Percentiles rank a stretch among this genome's conserved stretches.
Evolutionary conservation across 2,329 filamentous ascomycete genomes (phyloP).

Genomic region (Fusarium burgessii): DNA sequence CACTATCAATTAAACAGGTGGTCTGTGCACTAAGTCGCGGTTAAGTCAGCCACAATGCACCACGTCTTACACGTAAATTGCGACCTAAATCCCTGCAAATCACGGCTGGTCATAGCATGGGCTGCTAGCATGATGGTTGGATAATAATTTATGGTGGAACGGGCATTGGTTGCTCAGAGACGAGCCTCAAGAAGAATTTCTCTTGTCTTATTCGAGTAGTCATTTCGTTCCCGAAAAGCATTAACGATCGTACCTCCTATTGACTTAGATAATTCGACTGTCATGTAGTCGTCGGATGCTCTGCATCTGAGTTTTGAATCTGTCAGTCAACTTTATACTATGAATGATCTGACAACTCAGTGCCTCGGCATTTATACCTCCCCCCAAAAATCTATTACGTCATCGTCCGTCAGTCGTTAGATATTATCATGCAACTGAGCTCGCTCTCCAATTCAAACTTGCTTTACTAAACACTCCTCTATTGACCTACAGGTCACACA

Average conservation of each 20-base stretch:
- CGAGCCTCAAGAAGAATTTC: background rate
- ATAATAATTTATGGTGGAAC: constrained; percentile 8
- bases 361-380: constrained; percentile 8
- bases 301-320: constrained; percentile 22
- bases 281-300: constrained; percentile 1
- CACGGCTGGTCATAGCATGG: constrained; percentile 4
- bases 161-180: constrained; percentile 22
- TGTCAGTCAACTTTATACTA: constrained; percentile 34
- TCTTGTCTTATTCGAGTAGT: constrained; percentile 29
- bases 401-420: constrained; percentile 28
- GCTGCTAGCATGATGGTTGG: constrained; percentile 31
- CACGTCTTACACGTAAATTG: constrained; percentile 12
- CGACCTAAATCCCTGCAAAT: background rate
- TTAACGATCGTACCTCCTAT: background rate
- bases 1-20: constrained; percentile 47
- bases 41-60: constrained; percentile 24
- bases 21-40: constrained; percentile 42
- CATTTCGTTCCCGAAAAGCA: constrained; percentile 27
- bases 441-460: background rate
- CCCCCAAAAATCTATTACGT: constrained; percentile 40
- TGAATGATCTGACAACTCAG: constrained; percentile 7
- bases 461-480: constrained; percentile 2
- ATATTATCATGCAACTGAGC: constrained; percentile 14
- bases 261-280: constrained; percentile 21
- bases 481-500: background rate